Evolutionary conservation across 257 asterid species (phyloP).

Genomic region (Leptodermis oblonga): DNA sequence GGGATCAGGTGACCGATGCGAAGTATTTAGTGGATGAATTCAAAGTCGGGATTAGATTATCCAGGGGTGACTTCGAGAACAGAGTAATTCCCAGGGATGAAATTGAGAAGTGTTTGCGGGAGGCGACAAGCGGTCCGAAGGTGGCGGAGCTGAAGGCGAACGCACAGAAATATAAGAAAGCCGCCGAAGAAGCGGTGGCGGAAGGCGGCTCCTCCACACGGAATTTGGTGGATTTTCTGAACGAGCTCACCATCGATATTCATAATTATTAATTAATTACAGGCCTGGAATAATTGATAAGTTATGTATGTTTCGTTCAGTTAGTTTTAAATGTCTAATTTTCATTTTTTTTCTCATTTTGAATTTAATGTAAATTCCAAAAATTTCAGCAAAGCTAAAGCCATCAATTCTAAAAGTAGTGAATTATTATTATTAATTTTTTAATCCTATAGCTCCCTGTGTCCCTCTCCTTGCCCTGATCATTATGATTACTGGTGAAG

Average conservation of each 20-base stretch:
- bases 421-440: too few species aligned
- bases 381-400: too few species aligned
- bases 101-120: background rate
- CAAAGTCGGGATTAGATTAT: constrained; percentile 56
- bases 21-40: constrained; percentile 71
- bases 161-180: background rate
- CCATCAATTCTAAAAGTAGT: too few species aligned
- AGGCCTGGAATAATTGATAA: too few species aligned
- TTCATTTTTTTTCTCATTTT: too few species aligned
- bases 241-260: background rate
- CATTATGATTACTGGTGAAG: too few species aligned
- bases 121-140: background rate
- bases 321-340: too few species aligned
- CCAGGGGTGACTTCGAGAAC: constrained; percentile 65
- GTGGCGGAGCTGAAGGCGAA: background rate
- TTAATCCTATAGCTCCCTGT: too few species aligned
- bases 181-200: constrained; percentile 3
- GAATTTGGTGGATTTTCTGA: constrained; percentile 3
- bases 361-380: too few species aligned
- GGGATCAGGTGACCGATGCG: constrained; percentile 13
- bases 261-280: too few species aligned
- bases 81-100: constrained; percentile 2
- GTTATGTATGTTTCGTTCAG: too few species aligned
- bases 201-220: background rate
- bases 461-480: too few species aligned